phyloP scores from a whole-genome alignment of 176 grass and related monocot species.

The Juncus effusus region DNA sequence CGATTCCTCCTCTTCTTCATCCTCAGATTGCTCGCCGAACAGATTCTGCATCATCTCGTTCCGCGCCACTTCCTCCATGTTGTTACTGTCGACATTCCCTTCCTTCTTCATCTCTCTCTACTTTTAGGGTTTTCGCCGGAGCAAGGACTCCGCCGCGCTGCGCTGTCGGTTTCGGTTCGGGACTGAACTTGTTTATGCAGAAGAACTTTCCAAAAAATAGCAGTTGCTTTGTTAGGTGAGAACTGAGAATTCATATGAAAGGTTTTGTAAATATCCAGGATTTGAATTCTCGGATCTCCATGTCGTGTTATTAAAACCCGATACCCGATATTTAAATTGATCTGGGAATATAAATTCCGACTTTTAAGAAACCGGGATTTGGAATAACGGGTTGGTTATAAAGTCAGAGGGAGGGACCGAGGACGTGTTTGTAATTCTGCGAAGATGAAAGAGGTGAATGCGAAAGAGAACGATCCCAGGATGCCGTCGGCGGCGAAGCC shows the following conservation, averaged over 20 bases:
- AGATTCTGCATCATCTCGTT: slow-evolving; percentile 99
- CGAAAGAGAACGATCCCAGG: slow-evolving; percentile 57
- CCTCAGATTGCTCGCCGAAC: slow-evolving; percentile 92
- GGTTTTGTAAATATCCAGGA: too few species aligned
- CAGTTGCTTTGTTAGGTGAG: not conserved
- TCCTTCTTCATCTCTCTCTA: slow-evolving; percentile 43
- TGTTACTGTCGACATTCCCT: slow-evolving; percentile 6
- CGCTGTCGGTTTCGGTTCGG: not conserved
- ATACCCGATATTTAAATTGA: too few species aligned
- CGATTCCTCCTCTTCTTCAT: slow-evolving; percentile 58
- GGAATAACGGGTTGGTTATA: not conserved
- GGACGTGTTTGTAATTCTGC: slow-evolving; percentile 33
- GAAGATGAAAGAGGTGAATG: slow-evolving; percentile 35
- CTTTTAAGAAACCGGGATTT: slow-evolving; percentile 6
- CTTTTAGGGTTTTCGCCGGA: not conserved
- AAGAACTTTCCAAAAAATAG: not conserved
- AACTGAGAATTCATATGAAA: too few species aligned
- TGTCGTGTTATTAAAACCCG: too few species aligned
- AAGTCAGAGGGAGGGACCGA: not conserved
- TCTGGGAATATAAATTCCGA: not conserved
- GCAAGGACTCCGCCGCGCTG: slow-evolving; percentile 22
- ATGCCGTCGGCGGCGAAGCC: slow-evolving; percentile 64
- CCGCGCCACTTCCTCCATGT: slow-evolving; percentile 57
- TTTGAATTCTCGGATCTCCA: too few species aligned
- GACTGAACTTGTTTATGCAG: not conserved